Evolutionary conservation across 306 rosid genomes (phyloP), one percentile per base, ranked within the genome.

Genomic region (Fragaria vesca): DNA sequence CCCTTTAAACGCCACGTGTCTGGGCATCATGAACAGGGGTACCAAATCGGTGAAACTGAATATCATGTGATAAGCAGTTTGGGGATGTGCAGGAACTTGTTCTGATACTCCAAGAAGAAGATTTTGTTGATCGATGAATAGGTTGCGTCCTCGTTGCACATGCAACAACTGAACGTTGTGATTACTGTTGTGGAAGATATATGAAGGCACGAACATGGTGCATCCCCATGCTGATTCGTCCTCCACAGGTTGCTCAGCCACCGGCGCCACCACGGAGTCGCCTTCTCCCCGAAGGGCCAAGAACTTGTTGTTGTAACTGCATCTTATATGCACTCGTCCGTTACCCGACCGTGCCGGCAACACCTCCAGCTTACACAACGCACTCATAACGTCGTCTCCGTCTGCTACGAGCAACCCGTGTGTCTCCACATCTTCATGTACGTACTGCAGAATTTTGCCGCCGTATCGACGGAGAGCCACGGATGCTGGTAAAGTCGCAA

Each of bases 301-400:
- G 66, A 18, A 60, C 36, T 60, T 60, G 34, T 21, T 24, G 66
- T 58, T 60, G 12, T 58, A 58, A 9, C 13, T 21, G 66, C 36
- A 60, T 60, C 34, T 24, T 60, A 60, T 60, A 0, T 60, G 66
- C 66, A 60, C 66, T 26, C 66, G 66, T 60, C 66, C 38, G 66
- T 26, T 60, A 3, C 36, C 66, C 2, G 17, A 18, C 28, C 60
- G 26, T 55, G 62, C 66, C 34, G 28, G 28, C 17, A 60, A 6
- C 36, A 26, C 34, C 24, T 60, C 66, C 15, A 60, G 66, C 66
- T 60, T 60, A 21, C 16, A 2, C 8, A 58, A 9, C 34, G 36
- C 36, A 58, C 66, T 58, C 15, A 8, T 1, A 21, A 10, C 11
- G 34, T 24, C 6, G 36, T 60, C 36, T 21, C 66, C 66, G 6